Percentiles rank a stretch among this genome's conserved stretches.
These are phyloP conservation scores for Diplodia seriata DNA, from an alignment of 2,329 filamentous ascomycete genomes.

Conservation along the genomic window DNA sequence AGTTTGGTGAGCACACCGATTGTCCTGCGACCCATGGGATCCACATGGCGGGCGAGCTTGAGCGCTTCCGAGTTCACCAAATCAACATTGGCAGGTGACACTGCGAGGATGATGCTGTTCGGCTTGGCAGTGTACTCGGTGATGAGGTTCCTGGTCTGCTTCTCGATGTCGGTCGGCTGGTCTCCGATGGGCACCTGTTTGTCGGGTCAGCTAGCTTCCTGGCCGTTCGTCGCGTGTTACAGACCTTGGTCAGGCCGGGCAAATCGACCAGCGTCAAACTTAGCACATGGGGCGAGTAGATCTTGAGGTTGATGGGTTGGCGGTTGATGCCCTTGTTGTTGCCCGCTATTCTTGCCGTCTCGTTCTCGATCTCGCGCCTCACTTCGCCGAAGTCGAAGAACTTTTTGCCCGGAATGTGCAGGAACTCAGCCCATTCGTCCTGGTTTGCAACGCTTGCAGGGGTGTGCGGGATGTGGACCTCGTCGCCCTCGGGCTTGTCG, in stretches of 20 bases:
- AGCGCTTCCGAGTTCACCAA: constrained; percentile 97
- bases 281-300: constrained; percentile 95
- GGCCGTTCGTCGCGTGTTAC: constrained; percentile 33
- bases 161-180: constrained; percentile 97
- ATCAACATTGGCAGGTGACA: constrained; percentile 97
- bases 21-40: constrained; percentile 89
- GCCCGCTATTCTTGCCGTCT: constrained; percentile 92
- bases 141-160: constrained; percentile 95
- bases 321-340: constrained; percentile 99
- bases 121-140: constrained; percentile 98
- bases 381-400: constrained; percentile 94
- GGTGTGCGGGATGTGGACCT: constrained; percentile 74
- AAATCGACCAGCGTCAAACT: constrained; percentile 96
- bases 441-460: constrained; percentile 73
- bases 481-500: constrained; percentile 71
- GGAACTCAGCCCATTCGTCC: constrained; percentile 90
- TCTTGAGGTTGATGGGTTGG: constrained; percentile 96
- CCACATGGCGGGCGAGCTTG: constrained; percentile 95
- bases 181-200: constrained; percentile 90
- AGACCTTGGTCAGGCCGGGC: constrained; percentile 90
- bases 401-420: constrained; percentile 87
- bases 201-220: constrained; percentile 39
- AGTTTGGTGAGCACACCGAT: constrained; percentile 97
- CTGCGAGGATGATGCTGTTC: constrained; percentile 96
- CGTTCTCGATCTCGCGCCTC: constrained; percentile 94